Evolutionary conservation across 2,329 filamentous ascomycete genomes (phyloP), one percentile per base, ranked within the genome.

Genomic region (Epichloe festucae): DNA sequence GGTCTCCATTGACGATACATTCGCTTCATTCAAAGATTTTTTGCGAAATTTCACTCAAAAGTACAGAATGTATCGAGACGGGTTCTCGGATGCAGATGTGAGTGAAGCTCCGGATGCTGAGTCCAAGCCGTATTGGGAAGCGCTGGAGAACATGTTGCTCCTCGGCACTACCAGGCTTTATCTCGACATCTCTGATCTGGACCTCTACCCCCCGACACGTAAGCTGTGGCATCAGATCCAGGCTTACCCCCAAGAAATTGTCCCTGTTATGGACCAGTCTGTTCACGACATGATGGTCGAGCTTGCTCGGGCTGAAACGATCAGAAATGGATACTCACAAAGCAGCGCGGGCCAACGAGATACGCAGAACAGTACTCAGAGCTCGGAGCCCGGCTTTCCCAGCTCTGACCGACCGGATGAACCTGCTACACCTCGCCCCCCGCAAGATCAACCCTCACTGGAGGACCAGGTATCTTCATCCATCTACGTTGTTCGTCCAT

Each of bases 201-300:
- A 94, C 65, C 78, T 90, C 12, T 98, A 96, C 64, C 93, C 94
- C 3, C 83, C 89, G 1, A 97, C 93, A 0, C 76, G 85, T 60
- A 97, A 97, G 70, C 74, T 98, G 52, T 97, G 89, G 87, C 87
- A 97, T 65, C 94, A 98, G 67, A 75, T 94, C 53, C 88, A 95
- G 65, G 84, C 87, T 14, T 98, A 96, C 63, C 93, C 93, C 0
- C 89, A 93, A 63, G 93, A 98, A 75, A 90, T 98, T 50, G 86
- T 98, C 44, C 90, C 91, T 3, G 77, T 97, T 46, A 95, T 98
- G 85, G 94, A 98, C 76, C 88, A 95, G 67, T 83, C 84, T 5
- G 81, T 96, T 48, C 94, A 95, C 64, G 91, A 98, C 69, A 76
- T 89, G 50, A 95, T 97, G 84, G 80, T 93, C 23, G 90, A 95